These are phyloP conservation scores for Berkeleyomyces rouxiae DNA, from an alignment of 2,329 filamentous ascomycete species.

Conservation along the genomic window DNA sequence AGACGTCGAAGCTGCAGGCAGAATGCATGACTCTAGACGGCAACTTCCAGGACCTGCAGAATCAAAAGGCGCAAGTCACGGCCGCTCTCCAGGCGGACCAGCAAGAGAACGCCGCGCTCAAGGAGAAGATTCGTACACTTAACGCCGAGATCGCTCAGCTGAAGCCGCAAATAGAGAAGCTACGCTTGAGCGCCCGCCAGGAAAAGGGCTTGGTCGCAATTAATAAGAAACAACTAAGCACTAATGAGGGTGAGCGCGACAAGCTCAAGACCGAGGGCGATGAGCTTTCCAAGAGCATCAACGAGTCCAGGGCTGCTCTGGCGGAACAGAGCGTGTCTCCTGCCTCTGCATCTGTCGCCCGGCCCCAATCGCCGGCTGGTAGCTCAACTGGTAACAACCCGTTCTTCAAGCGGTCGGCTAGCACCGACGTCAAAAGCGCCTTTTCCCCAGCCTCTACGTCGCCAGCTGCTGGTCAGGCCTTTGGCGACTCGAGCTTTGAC, in stretches of 20 bases:
- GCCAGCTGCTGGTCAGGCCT: conserved; percentile 24
- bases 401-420: conserved; percentile 65
- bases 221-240: conserved; percentile 93
- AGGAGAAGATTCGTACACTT: conserved; percentile 69
- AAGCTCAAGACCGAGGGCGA: conserved; percentile 69
- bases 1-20: conserved; percentile 68
- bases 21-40: conserved; percentile 74
- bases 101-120: conserved; percentile 69
- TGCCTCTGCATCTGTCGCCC: conserved; percentile 44
- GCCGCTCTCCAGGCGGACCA: conserved; percentile 69
- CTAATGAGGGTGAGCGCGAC: conserved; percentile 75
- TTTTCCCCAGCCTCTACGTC: conserved; percentile 28
- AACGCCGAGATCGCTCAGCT: conserved; percentile 72
- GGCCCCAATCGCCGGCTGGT: conserved; percentile 49
- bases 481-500: conserved; percentile 58
- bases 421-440: conserved; percentile 40
- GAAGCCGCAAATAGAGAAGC: conserved; percentile 82
- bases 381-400: conserved; percentile 56
- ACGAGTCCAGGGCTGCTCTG: conserved; percentile 4
- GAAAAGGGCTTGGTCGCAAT: conserved; percentile 94
- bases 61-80: conserved; percentile 61
- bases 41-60: conserved; percentile 63
- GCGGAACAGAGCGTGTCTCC: conserved; percentile 31
- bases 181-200: conserved; percentile 79
- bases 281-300: conserved; percentile 36